phyloP scores from a whole-genome alignment of 345 rosid genomes.

The Abelmoschus esculentus region DNA sequence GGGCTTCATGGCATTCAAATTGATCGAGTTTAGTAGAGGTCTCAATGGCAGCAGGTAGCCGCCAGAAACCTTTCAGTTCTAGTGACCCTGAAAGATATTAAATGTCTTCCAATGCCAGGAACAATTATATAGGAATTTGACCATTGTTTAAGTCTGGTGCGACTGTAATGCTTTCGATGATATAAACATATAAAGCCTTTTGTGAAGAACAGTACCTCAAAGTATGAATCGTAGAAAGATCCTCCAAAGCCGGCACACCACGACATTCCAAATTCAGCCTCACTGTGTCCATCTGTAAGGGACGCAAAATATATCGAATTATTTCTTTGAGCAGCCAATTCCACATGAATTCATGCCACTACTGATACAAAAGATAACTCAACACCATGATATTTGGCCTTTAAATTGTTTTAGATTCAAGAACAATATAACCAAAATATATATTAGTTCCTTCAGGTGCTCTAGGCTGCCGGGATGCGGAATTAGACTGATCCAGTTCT shows the following conservation, averaged over 20 bases:
- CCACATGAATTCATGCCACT: not conserved
- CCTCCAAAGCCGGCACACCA: conserved; percentile 93
- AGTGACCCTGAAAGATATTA: not conserved
- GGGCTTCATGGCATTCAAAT: conserved; percentile 12
- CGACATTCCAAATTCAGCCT: conserved; percentile 96
- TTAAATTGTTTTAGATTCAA: not conserved
- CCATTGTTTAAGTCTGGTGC: not conserved
- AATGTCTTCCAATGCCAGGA: not conserved
- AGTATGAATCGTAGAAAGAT: conserved; percentile 71
- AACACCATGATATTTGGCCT: not conserved
- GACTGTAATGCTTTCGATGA: not conserved
- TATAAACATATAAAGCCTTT: not conserved
- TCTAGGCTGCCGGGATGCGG: not conserved
- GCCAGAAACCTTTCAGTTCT: not conserved
- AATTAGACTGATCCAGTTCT: not conserved
- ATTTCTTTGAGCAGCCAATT: not conserved
- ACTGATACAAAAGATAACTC: not conserved
- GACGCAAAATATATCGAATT: conserved; percentile 1
- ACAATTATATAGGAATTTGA: not conserved
- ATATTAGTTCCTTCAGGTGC: not conserved
- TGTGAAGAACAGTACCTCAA: conserved; percentile 42
- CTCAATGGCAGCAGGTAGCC: not conserved
- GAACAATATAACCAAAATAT: not conserved
- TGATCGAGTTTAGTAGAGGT: not conserved
- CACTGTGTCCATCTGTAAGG: conserved; percentile 70